Evolutionary conservation across 441 rosid genomes (phyloP).

Genomic region (Aquilaria agallochum): DNA sequence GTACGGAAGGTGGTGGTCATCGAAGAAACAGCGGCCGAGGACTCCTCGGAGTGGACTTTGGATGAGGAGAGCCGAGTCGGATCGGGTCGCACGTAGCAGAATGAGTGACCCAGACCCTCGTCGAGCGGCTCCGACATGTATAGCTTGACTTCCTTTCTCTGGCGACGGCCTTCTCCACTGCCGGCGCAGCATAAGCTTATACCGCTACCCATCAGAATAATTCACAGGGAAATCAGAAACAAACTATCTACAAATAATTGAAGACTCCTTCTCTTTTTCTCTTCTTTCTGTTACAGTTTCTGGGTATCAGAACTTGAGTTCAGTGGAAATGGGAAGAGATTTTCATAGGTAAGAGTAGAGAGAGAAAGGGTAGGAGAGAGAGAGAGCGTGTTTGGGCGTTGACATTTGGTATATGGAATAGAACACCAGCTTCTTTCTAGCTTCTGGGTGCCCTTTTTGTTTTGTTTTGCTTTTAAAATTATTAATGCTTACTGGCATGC

Average conservation of each 20-base stretch:
- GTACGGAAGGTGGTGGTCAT: conserved; percentile 41
- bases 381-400: too few species aligned
- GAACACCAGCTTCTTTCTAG: too few species aligned
- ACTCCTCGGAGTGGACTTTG: conserved; percentile 47
- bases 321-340: too few species aligned
- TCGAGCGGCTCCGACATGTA: conserved; percentile 30
- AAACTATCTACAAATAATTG: neutral
- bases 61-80: conserved; percentile 38
- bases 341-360: too few species aligned
- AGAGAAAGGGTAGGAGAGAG: too few species aligned
- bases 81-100: conserved; percentile 65
- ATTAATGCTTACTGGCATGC: too few species aligned
- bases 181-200: conserved; percentile 40
- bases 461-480: too few species aligned
- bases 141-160: conserved; percentile 31
- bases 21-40: neutral
- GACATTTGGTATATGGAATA: too few species aligned
- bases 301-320: too few species aligned
- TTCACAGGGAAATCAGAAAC: neutral
- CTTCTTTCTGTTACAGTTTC: too few species aligned
- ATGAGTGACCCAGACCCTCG: conserved; percentile 61
- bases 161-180: conserved; percentile 21
- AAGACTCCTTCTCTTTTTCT: too few species aligned
- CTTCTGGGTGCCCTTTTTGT: too few species aligned
- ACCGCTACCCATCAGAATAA: conserved; percentile 51